Conservation (phyloP, 108 stramenopile species). For the Skeletonema tropicum region DNA sequence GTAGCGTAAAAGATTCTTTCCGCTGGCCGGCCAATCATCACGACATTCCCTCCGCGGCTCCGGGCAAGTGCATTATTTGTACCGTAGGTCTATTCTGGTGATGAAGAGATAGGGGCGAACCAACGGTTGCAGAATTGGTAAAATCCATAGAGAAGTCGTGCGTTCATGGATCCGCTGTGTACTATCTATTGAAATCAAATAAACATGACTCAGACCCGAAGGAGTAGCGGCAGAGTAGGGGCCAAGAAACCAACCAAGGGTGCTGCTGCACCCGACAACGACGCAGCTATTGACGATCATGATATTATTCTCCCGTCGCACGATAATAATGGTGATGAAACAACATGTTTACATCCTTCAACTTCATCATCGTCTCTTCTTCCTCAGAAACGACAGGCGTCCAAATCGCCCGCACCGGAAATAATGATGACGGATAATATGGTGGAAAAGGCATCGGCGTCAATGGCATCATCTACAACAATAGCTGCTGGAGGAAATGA, state of each 20-base stretch:
- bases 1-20: no score
- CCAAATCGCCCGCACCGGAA: slow-evolving; percentile 19
- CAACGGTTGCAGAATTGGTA: neutral
- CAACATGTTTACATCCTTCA: neutral
- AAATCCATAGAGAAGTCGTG: no score
- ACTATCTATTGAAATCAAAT: neutral
- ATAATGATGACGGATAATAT: neutral
- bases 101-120: neutral
- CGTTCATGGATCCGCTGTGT: neutral
- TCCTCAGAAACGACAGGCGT: slow-evolving; percentile 15
- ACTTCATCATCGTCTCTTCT: slow-evolving; percentile 10
- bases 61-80: no score
- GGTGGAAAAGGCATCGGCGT: neutral
- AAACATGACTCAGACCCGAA: neutral
- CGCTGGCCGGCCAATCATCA: no score
- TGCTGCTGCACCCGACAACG: neutral
- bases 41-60: no score
- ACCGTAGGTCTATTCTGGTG: no score
- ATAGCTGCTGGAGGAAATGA: neutral
- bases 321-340: neutral
- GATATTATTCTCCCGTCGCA: neutral
- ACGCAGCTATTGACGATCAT: neutral
- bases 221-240: neutral
- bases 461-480: neutral
- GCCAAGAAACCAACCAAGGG: neutral